These are phyloP conservation scores for Salix dunnii DNA, from an alignment of 345 rosid genomes.

Conservation along the genomic window DNA sequence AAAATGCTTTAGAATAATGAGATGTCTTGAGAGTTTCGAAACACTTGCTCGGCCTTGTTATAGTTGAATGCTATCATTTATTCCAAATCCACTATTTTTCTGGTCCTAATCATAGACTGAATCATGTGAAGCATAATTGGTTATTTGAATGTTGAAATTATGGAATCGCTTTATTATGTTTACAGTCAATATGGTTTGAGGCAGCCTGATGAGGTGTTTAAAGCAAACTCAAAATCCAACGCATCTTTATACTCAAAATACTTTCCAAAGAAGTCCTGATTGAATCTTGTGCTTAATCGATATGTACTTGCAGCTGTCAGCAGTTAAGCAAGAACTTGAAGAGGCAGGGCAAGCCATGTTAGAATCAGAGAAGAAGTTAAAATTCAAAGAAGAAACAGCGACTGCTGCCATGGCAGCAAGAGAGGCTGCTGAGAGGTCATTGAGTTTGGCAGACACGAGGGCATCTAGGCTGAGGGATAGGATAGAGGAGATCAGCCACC, in stretches of 20 bases:
- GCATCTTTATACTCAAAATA: not conserved
- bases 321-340: constrained; percentile 76
- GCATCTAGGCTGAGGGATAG: constrained; percentile 90
- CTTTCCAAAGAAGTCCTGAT: not conserved
- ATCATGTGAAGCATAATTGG: not conserved
- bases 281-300: constrained; percentile 3
- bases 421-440: constrained; percentile 96
- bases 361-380: constrained; percentile 87
- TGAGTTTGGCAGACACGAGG: constrained; percentile 77
- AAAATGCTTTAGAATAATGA: not conserved
- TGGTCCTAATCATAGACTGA: not conserved
- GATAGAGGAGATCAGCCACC: constrained; percentile 78
- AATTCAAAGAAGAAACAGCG: constrained; percentile 93
- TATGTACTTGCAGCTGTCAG: constrained; percentile 47
- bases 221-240: not conserved
- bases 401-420: constrained; percentile 97
- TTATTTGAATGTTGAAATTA: not conserved
- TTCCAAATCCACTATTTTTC: not conserved
- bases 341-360: constrained; percentile 66
- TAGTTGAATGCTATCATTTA: not conserved
- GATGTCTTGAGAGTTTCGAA: not conserved
- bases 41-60: not conserved
- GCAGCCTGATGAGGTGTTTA: not conserved
- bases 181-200: not conserved
- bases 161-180: not conserved